phyloP scores from a whole-genome alignment of 768 basidiomycete species.

The Tulasnella sp. region DNA sequence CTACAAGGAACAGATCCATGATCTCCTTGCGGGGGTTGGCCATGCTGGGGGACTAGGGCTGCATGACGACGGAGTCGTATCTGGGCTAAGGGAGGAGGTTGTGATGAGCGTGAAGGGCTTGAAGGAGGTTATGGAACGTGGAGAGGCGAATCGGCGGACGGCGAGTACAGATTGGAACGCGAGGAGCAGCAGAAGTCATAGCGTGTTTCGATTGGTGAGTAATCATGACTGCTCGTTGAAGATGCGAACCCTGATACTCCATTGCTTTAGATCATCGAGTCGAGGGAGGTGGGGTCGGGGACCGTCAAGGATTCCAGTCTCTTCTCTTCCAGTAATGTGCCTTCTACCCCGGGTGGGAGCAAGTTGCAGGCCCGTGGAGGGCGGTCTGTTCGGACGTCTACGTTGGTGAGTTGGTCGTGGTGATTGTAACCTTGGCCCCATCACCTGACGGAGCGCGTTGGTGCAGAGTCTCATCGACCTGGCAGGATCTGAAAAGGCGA shows the following conservation, averaged over 20 bases:
- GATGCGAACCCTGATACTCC: too few species aligned
- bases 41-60: conserved; percentile 40
- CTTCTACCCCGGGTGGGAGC: conserved; percentile 48
- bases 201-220: conserved; percentile 79
- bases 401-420: conserved; percentile 40
- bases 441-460: not conserved
- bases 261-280: conserved; percentile 49
- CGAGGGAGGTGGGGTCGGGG: conserved; percentile 47
- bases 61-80: conserved; percentile 55
- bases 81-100: conserved; percentile 81
- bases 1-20: conserved; percentile 86
- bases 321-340: conserved; percentile 19
- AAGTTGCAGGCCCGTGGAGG: conserved; percentile 68
- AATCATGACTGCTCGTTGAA: too few species aligned
- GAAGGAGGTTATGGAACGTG: conserved; percentile 70
- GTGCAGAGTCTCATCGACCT: conserved; percentile 82
- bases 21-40: conserved; percentile 53
- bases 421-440: not conserved
- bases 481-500: conserved; percentile 93
- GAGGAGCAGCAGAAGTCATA: conserved; percentile 86
- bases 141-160: conserved; percentile 79
- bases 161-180: conserved; percentile 99
- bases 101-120: conserved; percentile 86
- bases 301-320: not conserved
- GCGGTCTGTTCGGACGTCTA: conserved; percentile 66